phyloP scores from a whole-genome alignment of 768 basidiomycete species.

The Mycena epipterygia region DNA sequence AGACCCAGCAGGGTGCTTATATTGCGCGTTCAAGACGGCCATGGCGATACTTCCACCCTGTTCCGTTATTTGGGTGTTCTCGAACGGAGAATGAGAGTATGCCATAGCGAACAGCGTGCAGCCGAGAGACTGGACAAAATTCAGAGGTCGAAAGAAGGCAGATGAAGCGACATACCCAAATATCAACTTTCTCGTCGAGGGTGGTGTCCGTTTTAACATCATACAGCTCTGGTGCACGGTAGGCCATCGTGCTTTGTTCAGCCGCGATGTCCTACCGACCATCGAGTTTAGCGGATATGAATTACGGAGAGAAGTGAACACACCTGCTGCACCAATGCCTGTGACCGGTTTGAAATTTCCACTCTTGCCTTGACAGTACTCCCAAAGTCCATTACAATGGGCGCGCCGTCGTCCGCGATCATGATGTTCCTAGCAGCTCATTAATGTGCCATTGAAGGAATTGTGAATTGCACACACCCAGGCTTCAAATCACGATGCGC shows the following conservation, averaged over 20 bases:
- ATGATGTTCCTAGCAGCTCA: conserved; percentile 84
- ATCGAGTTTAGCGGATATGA: conserved; percentile 2
- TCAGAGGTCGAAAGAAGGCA: background rate
- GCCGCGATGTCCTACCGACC: conserved; percentile 88
- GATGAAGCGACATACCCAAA: conserved; percentile 77
- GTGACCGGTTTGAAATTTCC: conserved; percentile 82
- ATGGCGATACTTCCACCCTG: conserved; percentile 98
- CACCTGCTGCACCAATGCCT: conserved; percentile 92
- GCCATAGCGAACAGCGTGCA: conserved; percentile 96
- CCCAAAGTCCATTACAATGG: conserved; percentile 99
- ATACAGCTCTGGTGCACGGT: conserved; percentile 96
- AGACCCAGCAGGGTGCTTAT: conserved; percentile 83
- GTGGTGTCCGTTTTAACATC: conserved; percentile 93
- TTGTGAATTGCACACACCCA: conserved; percentile 67
- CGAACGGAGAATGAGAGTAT: conserved; percentile 96
- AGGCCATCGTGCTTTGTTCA: conserved; percentile 99
- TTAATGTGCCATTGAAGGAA: background rate
- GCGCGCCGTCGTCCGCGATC: conserved; percentile 92
- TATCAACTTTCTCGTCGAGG: conserved; percentile 95
- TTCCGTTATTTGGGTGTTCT: conserved; percentile 90
- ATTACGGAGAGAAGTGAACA: conserved; percentile 26
- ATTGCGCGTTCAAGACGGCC: conserved; percentile 95
- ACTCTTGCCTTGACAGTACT: conserved; percentile 91
- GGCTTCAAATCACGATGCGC: conserved; percentile 98
- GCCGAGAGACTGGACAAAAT: conserved; percentile 83